phyloP scores from a whole-genome alignment of 78 protist genomes.

The Diacronema lutheri region DNA sequence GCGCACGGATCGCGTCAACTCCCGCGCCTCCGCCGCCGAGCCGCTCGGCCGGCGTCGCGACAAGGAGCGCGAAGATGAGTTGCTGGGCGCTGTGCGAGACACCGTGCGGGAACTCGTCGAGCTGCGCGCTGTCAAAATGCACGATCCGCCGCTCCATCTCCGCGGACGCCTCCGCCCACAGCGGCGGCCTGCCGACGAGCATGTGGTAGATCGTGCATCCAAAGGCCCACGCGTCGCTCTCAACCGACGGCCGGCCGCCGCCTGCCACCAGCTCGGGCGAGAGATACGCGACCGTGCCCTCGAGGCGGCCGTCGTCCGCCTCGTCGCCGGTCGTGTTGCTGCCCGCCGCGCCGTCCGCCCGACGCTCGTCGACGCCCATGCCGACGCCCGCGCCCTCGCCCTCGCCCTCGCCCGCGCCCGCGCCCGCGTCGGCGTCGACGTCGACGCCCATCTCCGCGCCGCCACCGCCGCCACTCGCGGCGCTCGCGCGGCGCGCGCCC shows the following conservation, averaged over 20 bases:
- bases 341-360: too few relatives aligned
- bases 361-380: too few relatives aligned
- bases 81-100: not conserved
- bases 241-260: not conserved
- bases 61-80: not conserved
- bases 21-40: not conserved
- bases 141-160: not conserved
- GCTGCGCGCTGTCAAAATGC: not conserved
- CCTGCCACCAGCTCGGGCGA: not conserved
- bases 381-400: not conserved
- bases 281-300: not conserved
- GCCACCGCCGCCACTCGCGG: not conserved
- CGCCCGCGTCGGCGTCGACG: not conserved
- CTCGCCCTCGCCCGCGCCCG: not conserved
- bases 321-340: too few relatives aligned
- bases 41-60: not conserved
- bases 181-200: not conserved
- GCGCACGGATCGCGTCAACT: not conserved
- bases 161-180: not conserved
- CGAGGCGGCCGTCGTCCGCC: not conserved
- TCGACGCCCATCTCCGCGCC: not conserved
- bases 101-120: not conserved
- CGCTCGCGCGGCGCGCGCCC: not conserved
- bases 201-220: slow-evolving; percentile 1
- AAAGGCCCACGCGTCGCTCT: not conserved